Base-by-base conservation (phyloP, 371 early-diverging fungal species). In the Mucor racemosus region DNA sequence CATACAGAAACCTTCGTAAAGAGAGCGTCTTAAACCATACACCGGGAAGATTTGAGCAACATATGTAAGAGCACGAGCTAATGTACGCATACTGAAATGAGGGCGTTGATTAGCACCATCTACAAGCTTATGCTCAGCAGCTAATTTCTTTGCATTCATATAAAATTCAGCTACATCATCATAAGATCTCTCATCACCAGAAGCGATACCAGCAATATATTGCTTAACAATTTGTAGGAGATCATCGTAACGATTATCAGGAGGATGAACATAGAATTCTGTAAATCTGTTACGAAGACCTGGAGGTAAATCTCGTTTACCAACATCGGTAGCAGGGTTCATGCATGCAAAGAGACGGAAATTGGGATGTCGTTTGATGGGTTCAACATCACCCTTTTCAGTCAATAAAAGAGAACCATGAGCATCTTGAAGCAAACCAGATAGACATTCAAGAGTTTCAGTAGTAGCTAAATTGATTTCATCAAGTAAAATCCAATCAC, bases 311-410 rank as follows among this genome's bases (percentile, higher is more conserved):
- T 98, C 94, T 50, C 96, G 92, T 79, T 99, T 99, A 55, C 99
- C 99, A 1, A 97, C 96, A 82, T 99, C 98, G 10, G 94, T 98
- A n/a, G 97, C 94, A 17, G 99, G 99, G 82, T 99, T 99, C 99
- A 99, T 99, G 80, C 99, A 99, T 1, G 97, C 99, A 80, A 99
- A 99, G 7, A 99, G 81, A 10, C 97, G 88, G 86, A 99, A 99
- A 62, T 94, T 92, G 31, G 93, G 92, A 80, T 99, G 99, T 39
- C 99, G 87, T 40, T 84, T 78, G 19, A 99, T 87, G 19, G 93
- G 93, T 62, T 90, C 88, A 14, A 88, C 89, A 73, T 97, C 98
- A 48, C 98, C 99, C 42, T 95, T 90, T 74, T 97, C 99, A 3
- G 95, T 88, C 66, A 98, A 79, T 8, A 95, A 76, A 39, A 97